These are phyloP conservation scores for Hygrophila difformis DNA, from an alignment of 257 asterid genomes.

Conservation along the genomic window DNA sequence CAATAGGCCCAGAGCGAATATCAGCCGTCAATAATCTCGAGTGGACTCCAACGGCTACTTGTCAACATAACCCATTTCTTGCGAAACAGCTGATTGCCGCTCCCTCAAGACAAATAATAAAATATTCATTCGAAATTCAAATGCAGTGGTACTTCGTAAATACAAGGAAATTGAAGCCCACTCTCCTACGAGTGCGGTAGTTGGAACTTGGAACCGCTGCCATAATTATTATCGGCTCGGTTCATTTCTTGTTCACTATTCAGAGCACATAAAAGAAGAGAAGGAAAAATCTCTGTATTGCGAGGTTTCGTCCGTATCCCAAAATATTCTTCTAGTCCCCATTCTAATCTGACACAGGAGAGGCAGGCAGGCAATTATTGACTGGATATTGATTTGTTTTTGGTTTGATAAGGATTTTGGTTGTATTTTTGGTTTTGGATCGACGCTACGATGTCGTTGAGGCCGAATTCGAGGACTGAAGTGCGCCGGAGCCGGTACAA, in stretches of 20 bases:
- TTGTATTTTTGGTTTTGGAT: neutral
- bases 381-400: neutral
- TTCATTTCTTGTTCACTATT: too few relatives aligned
- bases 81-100: neutral
- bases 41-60: neutral
- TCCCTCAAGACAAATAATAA: neutral
- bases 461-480: slow-evolving; percentile 80
- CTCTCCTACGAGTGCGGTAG: neutral
- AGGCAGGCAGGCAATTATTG: neutral
- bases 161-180: slow-evolving; percentile 9
- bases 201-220: slow-evolving; percentile 17
- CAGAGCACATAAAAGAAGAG: too few relatives aligned
- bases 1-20: neutral
- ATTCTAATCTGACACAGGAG: slow-evolving; percentile 5
- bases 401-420: slow-evolving; percentile 2
- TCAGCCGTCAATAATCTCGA: neutral
- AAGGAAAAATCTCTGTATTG: neutral
- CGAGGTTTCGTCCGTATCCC: neutral
- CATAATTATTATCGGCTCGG: slow-evolving; percentile 12
- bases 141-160: slow-evolving; percentile 23
- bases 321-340: slow-evolving; percentile 1
- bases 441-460: slow-evolving; percentile 60
- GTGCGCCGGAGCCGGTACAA: slow-evolving; percentile 92
- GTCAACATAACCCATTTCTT: neutral
- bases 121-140: slow-evolving; percentile 6